Evolutionary conservation across 345 rosid species (phyloP).

Genomic region (Iberis pinnata): DNA sequence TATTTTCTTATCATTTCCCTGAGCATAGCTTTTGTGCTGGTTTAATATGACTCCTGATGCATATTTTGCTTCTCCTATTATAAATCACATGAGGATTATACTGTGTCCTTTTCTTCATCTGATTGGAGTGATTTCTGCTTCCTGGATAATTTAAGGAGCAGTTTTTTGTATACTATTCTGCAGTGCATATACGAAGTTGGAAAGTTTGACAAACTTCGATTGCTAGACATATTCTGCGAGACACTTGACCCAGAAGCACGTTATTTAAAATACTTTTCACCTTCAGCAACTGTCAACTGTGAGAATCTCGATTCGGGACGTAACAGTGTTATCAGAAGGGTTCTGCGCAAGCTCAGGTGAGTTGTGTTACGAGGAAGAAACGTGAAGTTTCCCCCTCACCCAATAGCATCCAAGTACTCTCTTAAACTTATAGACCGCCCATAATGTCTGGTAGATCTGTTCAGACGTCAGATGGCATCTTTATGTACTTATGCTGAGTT

Average conservation of each 20-base stretch:
- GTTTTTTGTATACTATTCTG: conserved; percentile 15
- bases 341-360: conserved; percentile 63
- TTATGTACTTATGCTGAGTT: conserved; percentile 1
- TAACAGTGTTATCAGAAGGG: conserved; percentile 39
- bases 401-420: neutral
- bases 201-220: conserved; percentile 45
- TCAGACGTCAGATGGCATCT: conserved; percentile 8
- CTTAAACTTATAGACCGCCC: conserved; percentile 1
- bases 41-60: conserved; percentile 1
- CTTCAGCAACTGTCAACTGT: conserved; percentile 21
- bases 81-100: too few relatives aligned
- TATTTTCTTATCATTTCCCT: neutral
- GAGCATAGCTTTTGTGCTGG: neutral
- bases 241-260: conserved; percentile 65
- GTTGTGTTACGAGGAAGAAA: conserved; percentile 19
- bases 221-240: conserved; percentile 80
- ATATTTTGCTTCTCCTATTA: conserved; percentile 10
- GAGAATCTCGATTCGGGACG: conserved; percentile 27
- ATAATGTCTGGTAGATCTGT: neutral
- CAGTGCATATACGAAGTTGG: conserved; percentile 79
- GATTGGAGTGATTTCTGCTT: conserved; percentile 19
- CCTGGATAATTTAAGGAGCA: conserved; percentile 6
- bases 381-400: conserved; percentile 7
- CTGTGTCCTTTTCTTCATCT: conserved; percentile 7
- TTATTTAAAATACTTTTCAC: conserved; percentile 32